Evolutionary conservation across 805 yeast genomes (phyloP), one percentile per base, ranked within the genome.

Genomic region (Cyberlindnera veronae): DNA sequence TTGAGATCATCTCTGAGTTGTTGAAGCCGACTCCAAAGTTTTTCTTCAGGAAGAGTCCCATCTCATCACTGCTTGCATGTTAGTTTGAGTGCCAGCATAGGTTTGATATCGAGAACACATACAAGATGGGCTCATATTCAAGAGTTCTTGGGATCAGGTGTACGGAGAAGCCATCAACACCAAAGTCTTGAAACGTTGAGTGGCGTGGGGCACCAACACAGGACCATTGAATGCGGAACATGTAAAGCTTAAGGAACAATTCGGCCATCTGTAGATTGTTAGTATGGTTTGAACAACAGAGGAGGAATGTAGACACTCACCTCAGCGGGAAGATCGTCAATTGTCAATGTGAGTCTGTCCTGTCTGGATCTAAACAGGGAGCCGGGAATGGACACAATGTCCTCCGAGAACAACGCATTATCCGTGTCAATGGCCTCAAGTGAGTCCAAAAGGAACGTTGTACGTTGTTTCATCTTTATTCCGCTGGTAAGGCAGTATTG

Each of bases 341-440:
- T n/a, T 3, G 34, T 3, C 11, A 54, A 22, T 1, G 48, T 46
- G 10, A 54, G 42, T 19, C 50, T 42, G 21, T 51, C 53, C 28
- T 54, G 57, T 33, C 53, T 49, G 3, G 35, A 31, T 5, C 18
- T 36, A 35, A 46, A 48, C 18, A 54, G 34, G 1, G 56, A 43
- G 2, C 49, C 53, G 1, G 58, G 58, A 9, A 53, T 29, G 8
- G 36, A 38, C 20, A 54, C 43, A 3, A 36, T 19, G 1, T 46
- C 42, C 30, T 45, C 50, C 11, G 44, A 37, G 18, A 54, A 41
- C 4, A 48, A 27, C 3, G 47, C 42, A 23, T 54, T 54, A 30
- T 54, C 56, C 3, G 58, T 53, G 33, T 50, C 57, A 16, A 54
- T 51, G 5, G 50, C 21, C 17, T 51, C 47, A 7, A 54, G 33